Percentiles rank a stretch among this genome's conserved stretches.
These are phyloP conservation scores for Loxodes magnus DNA, from an alignment of 73 alveolate genomes.

Conservation along the genomic window DNA sequence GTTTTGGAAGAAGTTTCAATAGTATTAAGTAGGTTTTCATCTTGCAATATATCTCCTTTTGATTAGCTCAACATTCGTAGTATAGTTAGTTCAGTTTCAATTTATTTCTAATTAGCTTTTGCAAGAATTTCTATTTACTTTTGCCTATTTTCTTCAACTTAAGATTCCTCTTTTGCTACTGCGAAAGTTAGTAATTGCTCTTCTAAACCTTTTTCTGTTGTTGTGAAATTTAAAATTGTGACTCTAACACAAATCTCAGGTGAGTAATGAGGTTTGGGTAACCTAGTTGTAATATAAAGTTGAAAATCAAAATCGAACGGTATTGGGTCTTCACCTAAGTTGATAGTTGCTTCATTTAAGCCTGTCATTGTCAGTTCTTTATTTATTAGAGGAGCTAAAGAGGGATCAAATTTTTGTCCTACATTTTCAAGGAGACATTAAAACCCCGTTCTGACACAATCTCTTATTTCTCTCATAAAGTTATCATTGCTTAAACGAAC, in stretches of 20 bases:
- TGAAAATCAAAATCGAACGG: constrained; percentile 79
- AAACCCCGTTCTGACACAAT: too few species aligned
- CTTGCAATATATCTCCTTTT: constrained; percentile 60
- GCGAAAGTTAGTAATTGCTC: constrained; percentile 38
- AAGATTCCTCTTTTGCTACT: constrained; percentile 36
- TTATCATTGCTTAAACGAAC: too few species aligned
- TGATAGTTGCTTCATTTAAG: constrained; percentile 44
- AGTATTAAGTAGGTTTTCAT: constrained; percentile 61
- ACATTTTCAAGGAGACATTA: too few species aligned
- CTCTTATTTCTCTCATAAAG: too few species aligned
- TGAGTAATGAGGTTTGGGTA: constrained; percentile 98
- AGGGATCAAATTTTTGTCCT: constrained; percentile 65
- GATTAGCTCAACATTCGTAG: constrained; percentile 22
- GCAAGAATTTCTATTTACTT: constrained; percentile 49
- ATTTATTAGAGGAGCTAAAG: constrained; percentile 15
- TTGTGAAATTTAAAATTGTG: constrained; percentile 96
- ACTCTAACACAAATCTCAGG: constrained; percentile 99
- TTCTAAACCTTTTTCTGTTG: constrained; percentile 92
- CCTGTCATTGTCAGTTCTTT: constrained; percentile 47
- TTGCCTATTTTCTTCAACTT: constrained; percentile 43
- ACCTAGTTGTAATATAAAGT: constrained; percentile 97
- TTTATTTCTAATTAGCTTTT: constrained; percentile 22
- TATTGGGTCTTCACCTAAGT: constrained; percentile 64
- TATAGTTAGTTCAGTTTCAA: constrained; percentile 29
- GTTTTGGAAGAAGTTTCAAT: constrained; percentile 56